Evolutionary conservation across 805 yeast species (phyloP), one percentile per base, ranked within the genome.

Genomic region (Lachancea dasiensis): DNA sequence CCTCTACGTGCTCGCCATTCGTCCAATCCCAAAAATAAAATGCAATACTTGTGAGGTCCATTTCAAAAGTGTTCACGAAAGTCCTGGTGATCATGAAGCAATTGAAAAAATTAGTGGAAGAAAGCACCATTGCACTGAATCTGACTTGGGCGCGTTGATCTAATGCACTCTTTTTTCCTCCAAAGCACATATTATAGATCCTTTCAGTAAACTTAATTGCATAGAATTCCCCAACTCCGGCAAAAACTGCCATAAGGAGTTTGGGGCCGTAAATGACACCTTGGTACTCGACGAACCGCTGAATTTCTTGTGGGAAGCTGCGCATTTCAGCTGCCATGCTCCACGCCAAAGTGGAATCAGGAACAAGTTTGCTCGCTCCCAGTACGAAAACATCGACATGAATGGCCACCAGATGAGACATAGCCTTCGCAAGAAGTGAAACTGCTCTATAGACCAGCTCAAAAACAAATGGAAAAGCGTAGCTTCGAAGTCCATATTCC

Each of bases 31-130:
- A 84, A 53, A 68, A 72, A 11, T 71, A 66, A 33, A 90, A 63
- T 0, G 87, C 87, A 6, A 75, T 60, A 0, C 79, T 67, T 0
- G 92, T 83, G 38, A 87, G 54, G 1, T 73, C 68, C 72, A 81
- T 72, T 58, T 92, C 98, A 35, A 87, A 65, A 14, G 83, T 75
- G 52, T 90, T 92, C 36, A 94, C 77, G 54, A 92, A 92, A 1
- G 95, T 78, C 45, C 99, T 70, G 1, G 95, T 80, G 27, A 77
- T 67, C 28, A 80, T 69, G 60, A 72, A 86, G 81, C 90, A 86
- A 56, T 87, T 86, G 70, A 86, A 90, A 42, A 60, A 59, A 35
- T 61, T 61, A 1, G 58, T 43, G 19, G 49, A 22, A 2, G 57
- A 49, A 6, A 59, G 27, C 8, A 56, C 15, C 4, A 43, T 25